Base-by-base conservation (phyloP, 2,329 filamentous ascomycete genomes). In the Ophiocordyceps unilateralis region DNA sequence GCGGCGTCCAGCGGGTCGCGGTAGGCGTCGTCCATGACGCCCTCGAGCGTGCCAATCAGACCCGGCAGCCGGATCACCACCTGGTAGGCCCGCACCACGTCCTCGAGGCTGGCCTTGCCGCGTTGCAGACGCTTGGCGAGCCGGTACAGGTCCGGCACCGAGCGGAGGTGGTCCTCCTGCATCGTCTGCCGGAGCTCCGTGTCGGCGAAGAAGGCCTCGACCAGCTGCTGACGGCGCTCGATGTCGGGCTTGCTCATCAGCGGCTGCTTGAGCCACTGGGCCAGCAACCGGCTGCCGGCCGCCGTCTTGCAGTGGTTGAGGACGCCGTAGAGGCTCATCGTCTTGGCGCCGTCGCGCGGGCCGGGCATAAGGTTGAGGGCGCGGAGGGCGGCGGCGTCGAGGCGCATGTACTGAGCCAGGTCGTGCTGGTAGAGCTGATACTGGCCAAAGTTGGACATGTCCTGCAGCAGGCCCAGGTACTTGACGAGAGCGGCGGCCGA, bases 271-370 rank as follows among this genome's bases (percentile, higher is more conserved):
- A 98, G 68, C 91, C 91, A 98, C 57, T 98, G 93, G 1, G 89
- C 81, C 24, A 98, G 68, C 45, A 98, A 61, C 40, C 93, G 74
- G 54, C 88, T 93, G 14, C 91, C 91, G 1, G 93, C 79, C 0
- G 91, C 85, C 1, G 91, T 98, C 61, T 94, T 96, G 77, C 91
- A 98, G 60, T 96, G 88, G 54, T 98, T 96, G 37, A 98, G 69
- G 17, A 98, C 67, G 1, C 91, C 91, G 53, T 84, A 98, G 42
- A 98, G 60, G 56, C 88, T 96, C 91, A 98, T 98, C 1, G 78
- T 93, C 66, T 95, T 96, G n/a, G 86, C 76, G 2, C 91, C 91
- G 55, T 98, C 91, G 49, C 87, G 78, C 0, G 85, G 85, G 5
- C 91, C 89, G 5, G 91, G 93, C 88, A 98, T 96, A 32, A 98